A percentile compares a stretch with the other conserved stretches of the same genome.
Conservation (phyloP, 352 stramenopile species). For the Phytophthora hibernalis region DNA sequence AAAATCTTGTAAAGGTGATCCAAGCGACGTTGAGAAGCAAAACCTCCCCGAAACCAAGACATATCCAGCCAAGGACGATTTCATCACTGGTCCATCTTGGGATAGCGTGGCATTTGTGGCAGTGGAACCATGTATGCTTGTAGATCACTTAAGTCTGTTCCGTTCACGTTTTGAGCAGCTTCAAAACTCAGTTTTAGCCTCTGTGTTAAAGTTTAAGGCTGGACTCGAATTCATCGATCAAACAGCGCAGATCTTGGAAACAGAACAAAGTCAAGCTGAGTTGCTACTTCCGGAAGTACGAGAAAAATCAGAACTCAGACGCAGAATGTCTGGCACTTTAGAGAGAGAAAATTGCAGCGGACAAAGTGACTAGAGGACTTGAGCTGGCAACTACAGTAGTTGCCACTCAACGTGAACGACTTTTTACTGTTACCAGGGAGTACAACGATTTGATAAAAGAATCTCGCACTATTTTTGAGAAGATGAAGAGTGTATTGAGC, state of each 20-base stretch:
- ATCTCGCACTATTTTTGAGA: conserved; percentile 39
- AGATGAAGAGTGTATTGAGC: conserved; percentile 31
- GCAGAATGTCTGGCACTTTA: conserved; percentile 68
- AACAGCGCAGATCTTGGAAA: conserved; percentile 56
- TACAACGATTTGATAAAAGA: conserved; percentile 59
- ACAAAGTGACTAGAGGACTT: conserved; percentile 57
- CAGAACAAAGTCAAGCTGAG: conserved; percentile 58
- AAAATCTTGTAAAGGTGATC: not conserved
- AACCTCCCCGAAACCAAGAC: not conserved
- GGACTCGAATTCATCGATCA: conserved; percentile 63
- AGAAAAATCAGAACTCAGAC: conserved; percentile 47
- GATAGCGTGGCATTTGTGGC: conserved; percentile 22
- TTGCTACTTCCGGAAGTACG: conserved; percentile 61
- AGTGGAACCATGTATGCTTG: conserved; percentile 55
- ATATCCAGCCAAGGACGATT: not conserved
- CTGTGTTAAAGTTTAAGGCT: conserved; percentile 25
- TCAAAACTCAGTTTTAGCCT: conserved; percentile 31
- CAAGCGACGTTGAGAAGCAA: not conserved
- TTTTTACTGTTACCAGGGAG: conserved; percentile 54
- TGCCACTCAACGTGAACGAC: conserved; percentile 44
- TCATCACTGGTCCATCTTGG: not conserved
- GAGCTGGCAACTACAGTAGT: conserved; percentile 52
- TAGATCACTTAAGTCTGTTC: conserved; percentile 67
- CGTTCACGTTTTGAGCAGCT: conserved; percentile 38
- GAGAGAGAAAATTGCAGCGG: conserved; percentile 59